Conservation (phyloP, 257 asterid genomes). For the Euphrasia confusa region DNA sequence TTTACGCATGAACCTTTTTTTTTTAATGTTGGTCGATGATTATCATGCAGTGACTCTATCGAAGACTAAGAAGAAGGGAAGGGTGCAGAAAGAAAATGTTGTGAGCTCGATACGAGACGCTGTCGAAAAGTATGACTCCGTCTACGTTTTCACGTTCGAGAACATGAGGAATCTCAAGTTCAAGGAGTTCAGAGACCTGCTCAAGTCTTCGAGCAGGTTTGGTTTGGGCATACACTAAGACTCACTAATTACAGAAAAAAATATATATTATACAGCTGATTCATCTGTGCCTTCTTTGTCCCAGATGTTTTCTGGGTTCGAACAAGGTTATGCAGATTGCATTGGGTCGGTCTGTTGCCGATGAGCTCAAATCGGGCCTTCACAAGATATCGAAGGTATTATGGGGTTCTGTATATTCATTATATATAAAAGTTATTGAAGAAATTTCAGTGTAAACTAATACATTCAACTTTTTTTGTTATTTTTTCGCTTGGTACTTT, state of each 20-base stretch:
- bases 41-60: slow-evolving; percentile 72
- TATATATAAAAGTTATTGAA: background rate
- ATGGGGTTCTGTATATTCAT: background rate
- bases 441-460: slow-evolving; percentile 1
- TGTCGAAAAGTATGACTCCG: slow-evolving; percentile 60
- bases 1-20: background rate
- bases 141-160: slow-evolving; percentile 72
- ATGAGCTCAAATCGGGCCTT: slow-evolving; percentile 58
- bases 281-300: background rate
- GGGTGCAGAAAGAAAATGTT: slow-evolving; percentile 72
- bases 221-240: slow-evolving; percentile 27
- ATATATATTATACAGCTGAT: background rate
- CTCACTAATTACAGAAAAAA: background rate
- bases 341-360: slow-evolving; percentile 64
- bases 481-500: background rate
- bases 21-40: slow-evolving; percentile 1
- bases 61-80: slow-evolving; percentile 96
- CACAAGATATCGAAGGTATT: slow-evolving; percentile 69
- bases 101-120: slow-evolving; percentile 82
- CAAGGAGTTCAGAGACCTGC: slow-evolving; percentile 85
- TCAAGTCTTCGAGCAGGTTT: slow-evolving; percentile 85
- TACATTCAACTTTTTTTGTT: background rate
- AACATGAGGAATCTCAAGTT: slow-evolving; percentile 99
- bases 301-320: slow-evolving; percentile 68
- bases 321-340: slow-evolving; percentile 92